Percentiles rank a stretch among this genome's conserved stretches.
phyloP scores from a whole-genome alignment of 2,329 filamentous ascomycete genomes.

The Pseudopyrenochaeta lycopersici region DNA sequence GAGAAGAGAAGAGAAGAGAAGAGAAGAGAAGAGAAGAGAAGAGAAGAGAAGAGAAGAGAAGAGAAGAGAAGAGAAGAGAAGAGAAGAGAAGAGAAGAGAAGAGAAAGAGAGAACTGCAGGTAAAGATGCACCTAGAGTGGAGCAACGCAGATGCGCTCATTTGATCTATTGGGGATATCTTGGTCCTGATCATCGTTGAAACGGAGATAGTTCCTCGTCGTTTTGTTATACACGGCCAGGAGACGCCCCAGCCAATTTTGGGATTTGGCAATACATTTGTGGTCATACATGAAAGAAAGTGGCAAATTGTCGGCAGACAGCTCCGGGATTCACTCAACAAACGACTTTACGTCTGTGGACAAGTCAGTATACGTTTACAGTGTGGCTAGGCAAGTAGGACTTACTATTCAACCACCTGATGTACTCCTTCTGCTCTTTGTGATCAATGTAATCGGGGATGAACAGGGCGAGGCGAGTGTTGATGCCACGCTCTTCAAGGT shows the following conservation, averaged over 20 bases:
- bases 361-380: conserved; percentile 19
- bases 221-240: conserved; percentile 41
- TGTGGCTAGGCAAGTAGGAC: conserved; percentile 12
- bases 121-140: conserved; percentile 24
- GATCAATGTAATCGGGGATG: conserved; percentile 94
- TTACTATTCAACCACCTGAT: conserved; percentile 79
- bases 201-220: conserved; percentile 10
- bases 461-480: conserved; percentile 87
- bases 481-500: conserved; percentile 93
- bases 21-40: not conserved
- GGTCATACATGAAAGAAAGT: conserved; percentile 27
- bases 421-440: conserved; percentile 99
- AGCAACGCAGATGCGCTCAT: conserved; percentile 26
- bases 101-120: too few species aligned
- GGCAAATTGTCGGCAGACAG: conserved; percentile 4
- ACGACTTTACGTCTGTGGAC: conserved; percentile 76
- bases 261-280: conserved; percentile 19
- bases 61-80: not conserved
- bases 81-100: too few species aligned
- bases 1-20: not conserved
- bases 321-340: conserved; percentile 67
- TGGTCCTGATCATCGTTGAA: conserved; percentile 14
- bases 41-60: too few species aligned
- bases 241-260: conserved; percentile 17
- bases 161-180: conserved; percentile 15